These are phyloP conservation scores for Phytopythium ostracodes DNA, from an alignment of 352 stramenopile genomes.

Conservation along the genomic window DNA sequence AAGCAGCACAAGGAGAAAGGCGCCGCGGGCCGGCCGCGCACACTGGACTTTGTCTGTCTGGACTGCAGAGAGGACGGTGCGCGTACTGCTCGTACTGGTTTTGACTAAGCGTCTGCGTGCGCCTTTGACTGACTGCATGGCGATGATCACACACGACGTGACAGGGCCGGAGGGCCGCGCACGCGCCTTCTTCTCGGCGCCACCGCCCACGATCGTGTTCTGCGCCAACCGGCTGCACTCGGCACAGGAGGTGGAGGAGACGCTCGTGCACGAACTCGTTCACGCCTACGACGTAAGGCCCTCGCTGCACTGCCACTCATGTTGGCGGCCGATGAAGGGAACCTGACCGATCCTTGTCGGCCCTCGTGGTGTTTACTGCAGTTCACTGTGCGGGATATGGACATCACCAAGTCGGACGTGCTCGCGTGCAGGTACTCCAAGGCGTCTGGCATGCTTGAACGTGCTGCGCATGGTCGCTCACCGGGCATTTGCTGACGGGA, in stretches of 20 bases:
- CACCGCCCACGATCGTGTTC: slow-evolving; percentile 76
- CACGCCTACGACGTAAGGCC: slow-evolving; percentile 85
- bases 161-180: slow-evolving; percentile 69
- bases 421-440: slow-evolving; percentile 66
- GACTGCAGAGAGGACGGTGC: slow-evolving; percentile 69
- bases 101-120: background rate
- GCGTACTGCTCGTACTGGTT: background rate
- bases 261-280: slow-evolving; percentile 83
- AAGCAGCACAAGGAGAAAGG: slow-evolving; percentile 30
- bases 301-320: too few species aligned
- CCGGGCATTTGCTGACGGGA: background rate
- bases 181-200: slow-evolving; percentile 80
- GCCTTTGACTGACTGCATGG: background rate
- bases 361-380: slow-evolving; percentile 11
- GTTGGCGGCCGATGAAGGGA: too few species aligned
- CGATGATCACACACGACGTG: background rate
- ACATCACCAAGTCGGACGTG: slow-evolving; percentile 76
- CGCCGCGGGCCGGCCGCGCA: slow-evolving; percentile 6
- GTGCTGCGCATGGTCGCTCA: background rate
- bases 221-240: slow-evolving; percentile 79
- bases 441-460: too few species aligned
- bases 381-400: slow-evolving; percentile 84
- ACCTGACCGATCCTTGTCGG: too few species aligned
- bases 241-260: slow-evolving; percentile 68
- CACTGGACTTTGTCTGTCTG: slow-evolving; percentile 74